phyloP scores from a whole-genome alignment of 116 monocot species.

The Trichopus zeylanicus region DNA sequence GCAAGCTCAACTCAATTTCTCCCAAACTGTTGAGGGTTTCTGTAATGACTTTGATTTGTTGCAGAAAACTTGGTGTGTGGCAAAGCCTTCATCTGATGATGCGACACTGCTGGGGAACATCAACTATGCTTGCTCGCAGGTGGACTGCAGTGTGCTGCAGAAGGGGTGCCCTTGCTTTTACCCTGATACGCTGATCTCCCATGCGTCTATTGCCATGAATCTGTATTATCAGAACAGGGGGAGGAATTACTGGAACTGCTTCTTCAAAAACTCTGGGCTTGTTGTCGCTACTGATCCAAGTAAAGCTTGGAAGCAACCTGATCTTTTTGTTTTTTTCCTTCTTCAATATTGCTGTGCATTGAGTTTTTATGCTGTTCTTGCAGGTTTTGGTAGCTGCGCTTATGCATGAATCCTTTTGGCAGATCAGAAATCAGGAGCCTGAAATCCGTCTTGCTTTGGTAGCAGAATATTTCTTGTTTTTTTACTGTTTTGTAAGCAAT shows the following conservation, averaged over 20 bases:
- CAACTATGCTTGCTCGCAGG: conserved; percentile 49
- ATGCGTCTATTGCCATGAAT: conserved; percentile 68
- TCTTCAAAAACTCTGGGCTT: conserved; percentile 47
- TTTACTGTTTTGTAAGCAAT: no score
- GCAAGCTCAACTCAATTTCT: no score
- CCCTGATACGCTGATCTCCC: conserved; percentile 40
- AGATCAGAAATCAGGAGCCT: no score
- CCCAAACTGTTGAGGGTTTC: conserved; percentile 5
- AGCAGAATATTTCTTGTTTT: background rate
- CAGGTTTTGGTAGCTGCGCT: conserved; percentile 22
- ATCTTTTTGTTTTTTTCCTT: background rate
- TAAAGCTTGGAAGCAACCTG: conserved; percentile 8
- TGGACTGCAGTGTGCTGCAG: conserved; percentile 35
- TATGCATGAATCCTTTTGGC: background rate
- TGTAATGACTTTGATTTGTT: conserved; percentile 8
- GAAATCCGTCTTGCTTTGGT: no score
- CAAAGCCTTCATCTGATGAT: conserved; percentile 48
- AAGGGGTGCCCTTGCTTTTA: conserved; percentile 24
- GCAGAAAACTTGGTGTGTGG: conserved; percentile 64
- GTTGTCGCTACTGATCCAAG: conserved; percentile 44
- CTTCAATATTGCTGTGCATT: background rate
- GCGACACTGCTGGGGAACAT: conserved; percentile 35
- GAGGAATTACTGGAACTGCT: conserved; percentile 55
- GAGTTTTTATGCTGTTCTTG: background rate
- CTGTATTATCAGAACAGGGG: conserved; percentile 48